Evolutionary conservation across 352 stramenopile genomes (phyloP), one percentile per base, ranked within the genome.

Genomic region (Phytophthora agathidicida): DNA sequence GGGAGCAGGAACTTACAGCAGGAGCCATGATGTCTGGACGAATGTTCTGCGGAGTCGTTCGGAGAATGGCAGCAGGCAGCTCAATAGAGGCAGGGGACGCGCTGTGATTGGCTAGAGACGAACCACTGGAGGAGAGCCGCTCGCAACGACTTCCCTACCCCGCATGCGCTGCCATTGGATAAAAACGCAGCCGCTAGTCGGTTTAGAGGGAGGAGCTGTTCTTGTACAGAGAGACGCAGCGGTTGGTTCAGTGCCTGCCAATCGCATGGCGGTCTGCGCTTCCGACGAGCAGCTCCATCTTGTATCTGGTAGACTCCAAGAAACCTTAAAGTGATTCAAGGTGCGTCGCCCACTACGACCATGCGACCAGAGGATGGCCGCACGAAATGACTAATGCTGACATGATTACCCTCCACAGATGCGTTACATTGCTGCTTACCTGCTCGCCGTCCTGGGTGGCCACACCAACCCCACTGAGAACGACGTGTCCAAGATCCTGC

Each of bases 361-460:
- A 41, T 22, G 19, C 32, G 26, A 4, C 8, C 13, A 13, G 10
- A 1, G 3, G 27, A 44, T 23, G 8, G 16, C n/a, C n/a, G n/a
- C n/a, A 13, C 2, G 10, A 36, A 33, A 37, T 55, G 48, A 50
- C 49, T 60, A 32, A 54, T 60, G 49, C 39, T 53, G 32, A 13
- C 37, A 38, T 27, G 26, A 24, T 46, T 38, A 50, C 13, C 48
- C 7, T 31, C 10, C 0, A 19, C 67, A 97, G 84, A 99, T 99
- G 96, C 84, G 90, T 91, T 97, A 98, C 94, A 91, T 98, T 92
- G 92, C 94, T 86, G 96, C 96, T 65, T 97, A 98, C 84, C 77
- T 99, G 57, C 83, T 99, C 61, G 95, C 94, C 82, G 94, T 96
- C 68, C 81, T 99, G 51, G 94, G 90, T 62, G 96, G 96, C 62